Evolutionary conservation across 805 yeast species (phyloP).

Genomic region (Ogataea siamensis): DNA sequence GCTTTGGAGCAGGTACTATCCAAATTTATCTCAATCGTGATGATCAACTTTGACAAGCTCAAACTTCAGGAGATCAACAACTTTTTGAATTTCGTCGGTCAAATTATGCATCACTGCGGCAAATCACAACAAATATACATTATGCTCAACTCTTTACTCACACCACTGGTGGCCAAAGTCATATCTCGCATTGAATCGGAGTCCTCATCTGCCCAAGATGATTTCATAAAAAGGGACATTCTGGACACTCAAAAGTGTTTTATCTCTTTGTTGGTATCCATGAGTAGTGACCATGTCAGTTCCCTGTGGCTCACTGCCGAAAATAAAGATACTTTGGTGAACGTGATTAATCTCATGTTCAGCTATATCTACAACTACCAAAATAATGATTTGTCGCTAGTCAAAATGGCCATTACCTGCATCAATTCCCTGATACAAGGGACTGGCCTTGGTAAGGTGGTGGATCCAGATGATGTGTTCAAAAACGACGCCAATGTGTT

Average conservation of each 20-base stretch:
- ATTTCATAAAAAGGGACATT: slow-evolving; percentile 51
- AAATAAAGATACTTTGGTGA: slow-evolving; percentile 59
- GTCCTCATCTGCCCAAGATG: slow-evolving; percentile 28
- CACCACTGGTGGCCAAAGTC: slow-evolving; percentile 71
- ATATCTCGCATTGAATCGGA: slow-evolving; percentile 38
- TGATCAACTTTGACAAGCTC: slow-evolving; percentile 55
- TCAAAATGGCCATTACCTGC: slow-evolving; percentile 68
- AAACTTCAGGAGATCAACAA: slow-evolving; percentile 69
- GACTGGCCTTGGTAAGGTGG: slow-evolving; percentile 68
- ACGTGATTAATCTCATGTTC: slow-evolving; percentile 60
- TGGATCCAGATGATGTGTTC: slow-evolving; percentile 55
- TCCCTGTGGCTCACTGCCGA: slow-evolving; percentile 66
- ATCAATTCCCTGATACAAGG: slow-evolving; percentile 59
- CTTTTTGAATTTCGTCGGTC: slow-evolving; percentile 83
- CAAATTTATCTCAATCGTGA: slow-evolving; percentile 66
- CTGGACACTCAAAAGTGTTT: slow-evolving; percentile 65
- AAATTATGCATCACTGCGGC: slow-evolving; percentile 76
- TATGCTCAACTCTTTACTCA: slow-evolving; percentile 65
- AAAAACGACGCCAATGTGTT: slow-evolving; percentile 44
- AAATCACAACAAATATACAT: slow-evolving; percentile 66
- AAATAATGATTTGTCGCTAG: slow-evolving; percentile 60
- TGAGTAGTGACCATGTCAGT: slow-evolving; percentile 75
- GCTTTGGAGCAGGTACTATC: slow-evolving; percentile 49
- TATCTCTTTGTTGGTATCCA: slow-evolving; percentile 63
- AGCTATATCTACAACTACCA: slow-evolving; percentile 54